Base-by-base conservation (phyloP, 441 rosid genomes). In the Syzygium syzygioides region DNA sequence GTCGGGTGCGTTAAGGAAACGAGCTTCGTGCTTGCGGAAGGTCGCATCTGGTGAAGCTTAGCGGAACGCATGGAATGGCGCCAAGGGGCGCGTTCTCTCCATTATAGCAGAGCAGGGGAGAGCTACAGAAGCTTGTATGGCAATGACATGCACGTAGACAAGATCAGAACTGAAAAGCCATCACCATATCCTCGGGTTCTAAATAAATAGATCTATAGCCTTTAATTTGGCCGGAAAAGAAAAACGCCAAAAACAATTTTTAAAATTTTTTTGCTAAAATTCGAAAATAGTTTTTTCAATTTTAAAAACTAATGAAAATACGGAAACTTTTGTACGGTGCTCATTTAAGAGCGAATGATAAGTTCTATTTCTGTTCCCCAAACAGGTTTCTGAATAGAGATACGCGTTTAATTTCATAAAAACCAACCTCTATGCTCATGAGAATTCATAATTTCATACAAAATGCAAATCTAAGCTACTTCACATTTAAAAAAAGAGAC, bases 1-100 rank as follows among this genome's bases (percentile, higher is more conserved):
- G 91, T 90, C 28, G 96, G 95, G 89, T 92, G 93, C 62, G 91
- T 62, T 14, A 86, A 59, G 62, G 88, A 85, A 85, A 92, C 89
- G 55, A 88, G 89, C 90, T 88, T 89, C 2, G 87, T 17, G 18
- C 89, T 90, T 1, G 87, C 4, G 23, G 87, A 64, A 76, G 87
- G 59, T 85, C 56, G 88, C 94, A 91, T 92, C 85, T 56, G 52
- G n/a, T 20, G 83, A 41, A 23, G 52, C 83, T 45, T 76, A 76
- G n/a, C 52, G 17, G 23, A 14, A 41, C 52, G 52, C 83, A 23
- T 76, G 52, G 83, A 41, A 23, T 76, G 5, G 6, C 83, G 0
- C 20, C 52, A 1, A 7, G n/a, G 52, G 52, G 17, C 52, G 83
- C 12, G 28, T 37, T 12, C 83, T 23, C 80, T 6, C 3, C 83